Conservation (phyloP, 225 moss, liverwort and hornwort genomes). For the Anthoceros angustus region DNA sequence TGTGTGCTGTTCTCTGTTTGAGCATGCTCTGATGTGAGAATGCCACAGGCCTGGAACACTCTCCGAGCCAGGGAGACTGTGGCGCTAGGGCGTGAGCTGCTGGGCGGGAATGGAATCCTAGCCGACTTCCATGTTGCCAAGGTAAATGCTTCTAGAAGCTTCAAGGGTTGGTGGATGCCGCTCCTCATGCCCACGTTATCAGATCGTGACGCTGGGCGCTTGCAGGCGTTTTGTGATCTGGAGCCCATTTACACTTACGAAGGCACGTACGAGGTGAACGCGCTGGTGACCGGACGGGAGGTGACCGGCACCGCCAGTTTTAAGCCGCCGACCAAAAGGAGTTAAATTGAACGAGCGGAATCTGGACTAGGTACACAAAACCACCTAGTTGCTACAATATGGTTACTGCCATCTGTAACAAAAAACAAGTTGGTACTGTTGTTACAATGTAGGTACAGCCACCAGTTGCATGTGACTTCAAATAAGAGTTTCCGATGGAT, state of each 20-base stretch:
- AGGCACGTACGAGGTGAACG: conserved; percentile 85
- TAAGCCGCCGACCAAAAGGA: conserved; percentile 25
- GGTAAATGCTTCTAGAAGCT: conserved; percentile 18
- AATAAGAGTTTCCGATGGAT: no score
- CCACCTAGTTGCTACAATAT: no score
- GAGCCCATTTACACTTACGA: conserved; percentile 98
- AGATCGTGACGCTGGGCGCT: neutral
- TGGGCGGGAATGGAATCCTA: conserved; percentile 89
- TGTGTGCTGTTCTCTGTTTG: neutral
- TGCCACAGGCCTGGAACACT: conserved; percentile 70
- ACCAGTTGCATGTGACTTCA: no score
- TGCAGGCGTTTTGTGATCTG: conserved; percentile 90
- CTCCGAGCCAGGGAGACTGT: conserved; percentile 78
- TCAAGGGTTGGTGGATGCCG: neutral
- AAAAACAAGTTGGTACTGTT: no score
- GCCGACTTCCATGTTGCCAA: conserved; percentile 87
- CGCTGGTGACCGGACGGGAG: conserved; percentile 76
- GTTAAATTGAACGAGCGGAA: neutral
- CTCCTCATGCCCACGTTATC: neutral
- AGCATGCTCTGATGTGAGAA: neutral
- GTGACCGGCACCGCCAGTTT: conserved; percentile 80
- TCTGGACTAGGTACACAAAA: no score
- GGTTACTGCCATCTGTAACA: no score
- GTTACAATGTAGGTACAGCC: no score
- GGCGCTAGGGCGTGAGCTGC: conserved; percentile 84